Evolutionary conservation across 106 monocot species (phyloP).

Genomic region (Agapanthus africanus): DNA sequence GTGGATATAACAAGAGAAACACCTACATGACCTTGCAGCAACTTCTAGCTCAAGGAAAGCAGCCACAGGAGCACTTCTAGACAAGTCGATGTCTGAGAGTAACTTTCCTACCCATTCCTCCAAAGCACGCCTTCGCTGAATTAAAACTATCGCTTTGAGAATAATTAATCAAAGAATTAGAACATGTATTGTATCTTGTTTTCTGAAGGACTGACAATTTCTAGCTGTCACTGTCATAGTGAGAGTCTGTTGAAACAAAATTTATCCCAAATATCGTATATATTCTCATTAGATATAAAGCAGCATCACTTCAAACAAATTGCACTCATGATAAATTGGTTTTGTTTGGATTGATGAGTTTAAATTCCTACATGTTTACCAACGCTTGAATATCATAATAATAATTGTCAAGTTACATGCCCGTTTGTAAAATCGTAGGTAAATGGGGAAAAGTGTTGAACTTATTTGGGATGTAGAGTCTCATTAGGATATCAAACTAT

Average conservation of each 20-base stretch:
- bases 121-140: slow-evolving; percentile 86
- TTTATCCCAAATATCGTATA: not conserved
- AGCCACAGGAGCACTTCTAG: slow-evolving; percentile 85
- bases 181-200: not conserved
- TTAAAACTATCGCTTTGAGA: slow-evolving; percentile 30
- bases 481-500: too few relatives aligned
- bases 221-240: not conserved
- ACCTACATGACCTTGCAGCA: slow-evolving; percentile 93
- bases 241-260: not conserved
- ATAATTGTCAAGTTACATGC: too few relatives aligned
- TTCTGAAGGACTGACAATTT: not conserved
- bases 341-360: not conserved
- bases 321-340: not conserved
- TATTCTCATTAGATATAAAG: not conserved
- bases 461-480: too few relatives aligned
- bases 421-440: too few relatives aligned
- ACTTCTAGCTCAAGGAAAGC: slow-evolving; percentile 94
- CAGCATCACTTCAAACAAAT: not conserved
- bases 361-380: too few relatives aligned
- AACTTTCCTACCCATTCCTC: slow-evolving; percentile 95
- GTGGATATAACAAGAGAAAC: slow-evolving; percentile 7
- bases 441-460: too few relatives aligned
- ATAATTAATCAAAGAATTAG: slow-evolving; percentile 10
- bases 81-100: slow-evolving; percentile 85
- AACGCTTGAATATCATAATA: too few relatives aligned